phyloP scores from a whole-genome alignment of 495 filamentous ascomycete species.

The Pyrenula massariospora region DNA sequence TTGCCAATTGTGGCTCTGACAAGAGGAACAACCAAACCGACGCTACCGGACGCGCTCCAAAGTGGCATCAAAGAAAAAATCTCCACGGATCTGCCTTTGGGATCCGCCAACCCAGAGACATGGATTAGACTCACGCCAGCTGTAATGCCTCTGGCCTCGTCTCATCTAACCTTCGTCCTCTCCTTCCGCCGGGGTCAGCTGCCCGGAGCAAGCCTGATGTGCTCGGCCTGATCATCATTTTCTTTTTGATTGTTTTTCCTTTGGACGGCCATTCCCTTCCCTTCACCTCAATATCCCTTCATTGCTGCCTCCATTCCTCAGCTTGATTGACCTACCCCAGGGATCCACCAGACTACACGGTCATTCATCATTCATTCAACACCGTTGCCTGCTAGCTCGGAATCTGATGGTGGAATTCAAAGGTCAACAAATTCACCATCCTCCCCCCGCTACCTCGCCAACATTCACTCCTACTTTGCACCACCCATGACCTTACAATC shows the following conservation, averaged over 20 bases:
- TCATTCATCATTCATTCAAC: not conserved
- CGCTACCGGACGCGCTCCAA: not conserved
- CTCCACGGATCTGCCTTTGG: not conserved
- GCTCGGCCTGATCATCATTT: too few species aligned
- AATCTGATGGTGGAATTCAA: not conserved
- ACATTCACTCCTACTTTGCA: not conserved
- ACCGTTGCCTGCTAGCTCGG: not conserved
- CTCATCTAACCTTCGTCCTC: too few species aligned
- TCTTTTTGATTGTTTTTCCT: not conserved
- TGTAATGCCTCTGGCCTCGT: not conserved
- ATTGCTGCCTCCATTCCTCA: constrained; percentile 1
- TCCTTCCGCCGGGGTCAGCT: not conserved
- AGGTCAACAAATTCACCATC: not conserved
- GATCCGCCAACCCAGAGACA: not conserved
- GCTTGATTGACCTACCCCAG: not conserved
- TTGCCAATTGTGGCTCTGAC: not conserved
- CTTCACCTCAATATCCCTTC: constrained; percentile 1
- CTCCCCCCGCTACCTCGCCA: not conserved
- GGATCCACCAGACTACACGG: not conserved
- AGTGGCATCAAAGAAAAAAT: not conserved
- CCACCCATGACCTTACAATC: not conserved
- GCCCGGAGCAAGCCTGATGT: not conserved
- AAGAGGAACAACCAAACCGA: not conserved
- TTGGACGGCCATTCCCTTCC: not conserved
- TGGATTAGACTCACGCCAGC: not conserved